Evolutionary conservation across 2,329 filamentous ascomycete species (phyloP).

Genomic region (Penicillium frequentans): DNA sequence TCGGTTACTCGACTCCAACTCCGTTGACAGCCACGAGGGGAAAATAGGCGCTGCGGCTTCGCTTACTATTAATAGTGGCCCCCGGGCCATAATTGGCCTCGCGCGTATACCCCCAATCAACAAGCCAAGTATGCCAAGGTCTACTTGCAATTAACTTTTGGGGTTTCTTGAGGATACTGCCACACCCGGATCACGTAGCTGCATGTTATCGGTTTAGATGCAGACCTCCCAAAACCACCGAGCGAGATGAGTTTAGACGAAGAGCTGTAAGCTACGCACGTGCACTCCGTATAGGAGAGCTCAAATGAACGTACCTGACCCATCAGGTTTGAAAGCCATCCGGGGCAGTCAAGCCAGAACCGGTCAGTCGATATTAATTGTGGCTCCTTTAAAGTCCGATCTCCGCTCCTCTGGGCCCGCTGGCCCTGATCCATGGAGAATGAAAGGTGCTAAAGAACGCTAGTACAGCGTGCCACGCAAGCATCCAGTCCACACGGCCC

Average conservation of each 20-base stretch:
- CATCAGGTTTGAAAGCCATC: not conserved
- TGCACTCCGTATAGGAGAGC: not conserved
- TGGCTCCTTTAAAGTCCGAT: not conserved
- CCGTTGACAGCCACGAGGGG: not conserved
- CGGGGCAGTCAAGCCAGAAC: not conserved
- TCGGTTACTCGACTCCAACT: not conserved
- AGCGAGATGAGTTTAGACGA: no score
- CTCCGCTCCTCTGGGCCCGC: not conserved
- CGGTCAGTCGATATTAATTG: not conserved
- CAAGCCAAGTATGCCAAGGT: not conserved
- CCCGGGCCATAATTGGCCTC: no score
- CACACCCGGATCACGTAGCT: no score
- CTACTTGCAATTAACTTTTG: no score
- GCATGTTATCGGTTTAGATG: no score
- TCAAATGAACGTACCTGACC: not conserved
- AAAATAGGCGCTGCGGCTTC: not conserved
- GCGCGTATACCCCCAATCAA: no score
- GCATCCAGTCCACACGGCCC: not conserved
- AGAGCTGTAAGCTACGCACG: not conserved
- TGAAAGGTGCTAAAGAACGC: not conserved
- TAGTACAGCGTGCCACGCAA: conserved; percentile 10
- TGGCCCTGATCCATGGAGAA: not conserved
- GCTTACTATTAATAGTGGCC: not conserved
- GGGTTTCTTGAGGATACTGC: no score
- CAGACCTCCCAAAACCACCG: no score